Base-by-base conservation (phyloP, 2,329 filamentous ascomycete species). In the Monosporascus sp. region DNA sequence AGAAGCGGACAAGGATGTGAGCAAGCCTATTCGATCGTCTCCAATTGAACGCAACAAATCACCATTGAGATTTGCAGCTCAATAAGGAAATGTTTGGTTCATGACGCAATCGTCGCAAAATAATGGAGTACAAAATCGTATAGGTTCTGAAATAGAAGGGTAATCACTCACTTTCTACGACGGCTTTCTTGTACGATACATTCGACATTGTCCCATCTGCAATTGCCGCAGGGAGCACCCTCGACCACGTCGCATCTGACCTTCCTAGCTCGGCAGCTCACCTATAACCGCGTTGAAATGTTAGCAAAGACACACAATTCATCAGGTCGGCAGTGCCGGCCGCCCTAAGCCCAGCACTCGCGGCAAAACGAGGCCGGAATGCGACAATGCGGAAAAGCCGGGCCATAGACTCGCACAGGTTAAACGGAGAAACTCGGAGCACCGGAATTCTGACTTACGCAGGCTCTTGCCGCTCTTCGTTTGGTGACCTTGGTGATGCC, bases 211-310 rank as follows among this genome's bases (percentile, higher is more conserved):
- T 90, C 88, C 74, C 88, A 82, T 58, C 89, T 80, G 73, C 90
- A 95, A 71, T 96, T 96, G 52, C 89, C 91, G 70, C 90, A 96
- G 1, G 90, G 90, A 44, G 87, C 87, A 48, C 88, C 87, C 70
- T 96, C 90, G 54, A 94, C 90, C 53, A 96, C 91, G 74, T 97
- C 92, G 75, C 92, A 97, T 53, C 92, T 84, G 43, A 97, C 92
- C 70, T 97, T 97, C 67, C 92, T 85, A 53, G 88, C 86, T 64
- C 92, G 83, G 72, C 92, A 96, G 48, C 62, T 64, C 24, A 46
- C 43, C 47, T 49, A 38, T n/a, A 37, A 2, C 14, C 20, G n/a
- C n/a, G 18, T 15, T 9, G 22, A 49, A 46, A 11, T 11, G n/a
- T 46, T 46, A 46, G 43, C 43, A 46, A 8, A 14, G 18, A 20